Evolutionary conservation across 345 rosid genomes (phyloP).

Genomic region (Kandelia obovata): DNA sequence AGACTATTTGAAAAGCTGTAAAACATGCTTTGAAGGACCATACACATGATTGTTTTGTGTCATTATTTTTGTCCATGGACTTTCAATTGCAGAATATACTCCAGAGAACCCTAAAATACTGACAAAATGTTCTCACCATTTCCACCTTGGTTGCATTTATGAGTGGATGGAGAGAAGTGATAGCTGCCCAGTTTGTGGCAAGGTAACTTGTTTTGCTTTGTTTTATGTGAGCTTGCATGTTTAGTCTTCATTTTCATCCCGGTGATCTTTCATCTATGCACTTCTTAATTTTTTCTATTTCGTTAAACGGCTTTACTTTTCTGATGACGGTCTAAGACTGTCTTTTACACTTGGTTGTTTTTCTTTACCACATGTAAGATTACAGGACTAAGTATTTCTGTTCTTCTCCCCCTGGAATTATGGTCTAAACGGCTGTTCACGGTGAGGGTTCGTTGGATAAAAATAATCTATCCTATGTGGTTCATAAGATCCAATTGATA

Average conservation of each 20-base stretch:
- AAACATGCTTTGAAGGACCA: background rate
- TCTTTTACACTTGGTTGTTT: too few species aligned
- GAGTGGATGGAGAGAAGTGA: constrained; percentile 99
- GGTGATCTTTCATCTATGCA: background rate
- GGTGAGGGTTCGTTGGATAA: too few species aligned
- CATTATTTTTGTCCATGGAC: background rate
- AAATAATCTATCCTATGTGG: too few species aligned
- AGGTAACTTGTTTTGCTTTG: constrained; percentile 45
- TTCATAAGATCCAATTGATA: too few species aligned
- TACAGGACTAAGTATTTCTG: too few species aligned
- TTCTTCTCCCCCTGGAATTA: too few species aligned
- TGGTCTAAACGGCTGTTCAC: too few species aligned
- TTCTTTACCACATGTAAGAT: too few species aligned
- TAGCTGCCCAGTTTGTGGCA: constrained; percentile 93
- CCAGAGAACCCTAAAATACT: constrained; percentile 88
- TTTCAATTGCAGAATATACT: constrained; percentile 72
- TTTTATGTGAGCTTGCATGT: background rate
- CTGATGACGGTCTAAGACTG: too few species aligned
- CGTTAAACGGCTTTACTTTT: too few species aligned
- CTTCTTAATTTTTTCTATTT: background rate
- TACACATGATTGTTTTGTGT: background rate
- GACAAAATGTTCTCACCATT: constrained; percentile 91
- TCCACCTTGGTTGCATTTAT: constrained; percentile 96
- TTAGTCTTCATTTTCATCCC: background rate
- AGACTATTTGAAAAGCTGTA: background rate